phyloP scores from a whole-genome alignment of 1,284 basidiomycete genomes.

The Pascua sp. region DNA sequence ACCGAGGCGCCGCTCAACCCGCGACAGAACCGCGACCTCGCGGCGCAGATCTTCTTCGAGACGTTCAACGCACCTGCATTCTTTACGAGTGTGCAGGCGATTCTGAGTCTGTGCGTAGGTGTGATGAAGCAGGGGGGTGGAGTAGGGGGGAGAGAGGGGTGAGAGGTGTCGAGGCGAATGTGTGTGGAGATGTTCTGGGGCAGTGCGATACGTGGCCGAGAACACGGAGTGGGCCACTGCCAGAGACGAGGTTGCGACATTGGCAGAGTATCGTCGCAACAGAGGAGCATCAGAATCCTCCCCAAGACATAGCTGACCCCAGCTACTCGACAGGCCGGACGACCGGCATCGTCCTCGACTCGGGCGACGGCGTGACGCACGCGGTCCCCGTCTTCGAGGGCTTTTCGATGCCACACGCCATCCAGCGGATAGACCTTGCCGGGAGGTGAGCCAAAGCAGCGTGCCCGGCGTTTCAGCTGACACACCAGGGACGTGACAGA shows the following conservation, averaged over 20 bases:
- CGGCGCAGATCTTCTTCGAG: slow-evolving; percentile 97
- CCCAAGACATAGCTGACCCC: slow-evolving; percentile 6
- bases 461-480: too few relatives aligned
- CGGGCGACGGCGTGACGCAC: slow-evolving; percentile 97
- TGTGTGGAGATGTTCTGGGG: too few relatives aligned
- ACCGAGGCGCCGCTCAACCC: slow-evolving; percentile 96
- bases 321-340: slow-evolving; percentile 99
- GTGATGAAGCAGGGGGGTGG: not conserved
- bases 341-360: slow-evolving; percentile 97
- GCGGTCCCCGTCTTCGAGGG: slow-evolving; percentile 99
- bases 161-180: too few relatives aligned
- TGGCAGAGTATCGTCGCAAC: too few relatives aligned
- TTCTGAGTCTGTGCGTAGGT: slow-evolving; percentile 76
- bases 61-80: slow-evolving; percentile 99
- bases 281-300: not conserved
- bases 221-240: too few relatives aligned
- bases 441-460: slow-evolving; percentile 84
- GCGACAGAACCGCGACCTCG: slow-evolving; percentile 85
- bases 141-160: too few relatives aligned
- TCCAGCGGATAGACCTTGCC: slow-evolving; percentile 91
- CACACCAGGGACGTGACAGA: slow-evolving; percentile 84
- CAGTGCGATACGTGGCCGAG: too few relatives aligned
- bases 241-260: too few relatives aligned
- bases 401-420: slow-evolving; percentile 98
- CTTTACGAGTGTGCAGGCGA: slow-evolving; percentile 95